These are phyloP conservation scores for Gossypium arboreum DNA, from an alignment of 345 rosid genomes.

Conservation along the genomic window DNA sequence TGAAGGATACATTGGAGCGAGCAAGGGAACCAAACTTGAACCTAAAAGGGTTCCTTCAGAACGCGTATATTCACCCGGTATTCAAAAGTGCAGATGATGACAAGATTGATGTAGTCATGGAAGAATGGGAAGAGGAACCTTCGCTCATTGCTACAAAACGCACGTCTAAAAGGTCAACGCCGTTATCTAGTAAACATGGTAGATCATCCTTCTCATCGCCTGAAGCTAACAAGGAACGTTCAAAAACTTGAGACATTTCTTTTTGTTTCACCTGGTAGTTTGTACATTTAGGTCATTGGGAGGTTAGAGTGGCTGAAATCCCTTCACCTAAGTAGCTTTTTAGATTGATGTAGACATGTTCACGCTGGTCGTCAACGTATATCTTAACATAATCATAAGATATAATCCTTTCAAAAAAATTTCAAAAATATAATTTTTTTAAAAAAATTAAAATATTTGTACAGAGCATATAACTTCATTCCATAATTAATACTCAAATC, in stretches of 20 bases:
- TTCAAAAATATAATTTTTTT: no score
- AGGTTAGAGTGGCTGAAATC: no score
- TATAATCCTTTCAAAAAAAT: no score
- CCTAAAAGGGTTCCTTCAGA: conserved; percentile 67
- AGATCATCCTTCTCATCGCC: not conserved
- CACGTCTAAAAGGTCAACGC: conserved; percentile 37
- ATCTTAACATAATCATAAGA: no score
- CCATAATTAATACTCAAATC: no score
- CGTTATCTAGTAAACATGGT: conserved; percentile 40
- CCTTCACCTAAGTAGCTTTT: no score
- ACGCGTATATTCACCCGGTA: conserved; percentile 70
- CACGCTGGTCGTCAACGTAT: no score
- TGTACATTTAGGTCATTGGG: no score
- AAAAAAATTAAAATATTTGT: no score
- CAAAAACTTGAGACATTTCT: conserved; percentile 24
- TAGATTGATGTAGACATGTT: no score
- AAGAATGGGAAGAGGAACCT: conserved; percentile 44
- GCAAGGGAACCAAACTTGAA: conserved; percentile 74
- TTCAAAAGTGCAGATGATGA: conserved; percentile 55
- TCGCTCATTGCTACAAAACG: conserved; percentile 68
- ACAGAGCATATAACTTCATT: no score
- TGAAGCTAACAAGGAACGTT: not conserved
- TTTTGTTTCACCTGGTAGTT: no score
- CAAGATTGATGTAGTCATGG: conserved; percentile 30
- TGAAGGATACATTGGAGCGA: conserved; percentile 85